Conservation (phyloP, 106 monocot genomes). For the Cymbidium sinense region DNA sequence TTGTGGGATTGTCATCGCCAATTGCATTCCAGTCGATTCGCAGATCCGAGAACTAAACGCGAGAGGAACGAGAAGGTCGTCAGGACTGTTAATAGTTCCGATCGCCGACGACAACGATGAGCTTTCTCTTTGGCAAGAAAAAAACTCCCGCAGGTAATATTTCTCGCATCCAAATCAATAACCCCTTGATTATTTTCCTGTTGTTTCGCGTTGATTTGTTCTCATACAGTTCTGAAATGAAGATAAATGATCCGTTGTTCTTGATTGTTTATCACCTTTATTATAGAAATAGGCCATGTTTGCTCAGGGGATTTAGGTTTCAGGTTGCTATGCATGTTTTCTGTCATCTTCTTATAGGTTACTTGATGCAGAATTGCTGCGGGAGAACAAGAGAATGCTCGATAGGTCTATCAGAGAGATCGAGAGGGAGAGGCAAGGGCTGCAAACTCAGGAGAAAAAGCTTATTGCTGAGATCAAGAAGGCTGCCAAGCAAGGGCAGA, state of each 20-base stretch:
- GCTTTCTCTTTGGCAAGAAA: constrained; percentile 54
- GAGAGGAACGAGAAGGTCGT: neutral
- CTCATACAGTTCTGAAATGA: neutral
- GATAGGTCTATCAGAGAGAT: constrained; percentile 86
- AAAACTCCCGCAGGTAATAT: constrained; percentile 45
- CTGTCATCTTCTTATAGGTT: neutral
- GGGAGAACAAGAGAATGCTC: constrained; percentile 96
- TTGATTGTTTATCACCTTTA: neutral
- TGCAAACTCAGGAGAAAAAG: constrained; percentile 89
- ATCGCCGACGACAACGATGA: constrained; percentile 19
- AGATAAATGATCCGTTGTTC: neutral
- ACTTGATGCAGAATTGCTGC: constrained; percentile 55
- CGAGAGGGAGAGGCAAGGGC: constrained; percentile 88
- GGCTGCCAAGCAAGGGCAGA: constrained; percentile 88
- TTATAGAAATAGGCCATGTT: neutral
- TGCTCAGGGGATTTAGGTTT: neutral
- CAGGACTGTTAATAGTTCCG: neutral
- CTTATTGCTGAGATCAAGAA: constrained; percentile 92
- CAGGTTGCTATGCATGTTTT: constrained; percentile 2
- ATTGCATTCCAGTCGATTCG: neutral
- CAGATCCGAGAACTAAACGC: neutral
- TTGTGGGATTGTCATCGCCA: neutral
- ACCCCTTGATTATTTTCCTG: neutral
- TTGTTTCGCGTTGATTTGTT: neutral
- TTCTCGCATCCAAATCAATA: neutral